Evolutionary conservation across 208 protist species (phyloP), one percentile per base, ranked within the genome.

Genomic region (Ichthyophonus hoferi): DNA sequence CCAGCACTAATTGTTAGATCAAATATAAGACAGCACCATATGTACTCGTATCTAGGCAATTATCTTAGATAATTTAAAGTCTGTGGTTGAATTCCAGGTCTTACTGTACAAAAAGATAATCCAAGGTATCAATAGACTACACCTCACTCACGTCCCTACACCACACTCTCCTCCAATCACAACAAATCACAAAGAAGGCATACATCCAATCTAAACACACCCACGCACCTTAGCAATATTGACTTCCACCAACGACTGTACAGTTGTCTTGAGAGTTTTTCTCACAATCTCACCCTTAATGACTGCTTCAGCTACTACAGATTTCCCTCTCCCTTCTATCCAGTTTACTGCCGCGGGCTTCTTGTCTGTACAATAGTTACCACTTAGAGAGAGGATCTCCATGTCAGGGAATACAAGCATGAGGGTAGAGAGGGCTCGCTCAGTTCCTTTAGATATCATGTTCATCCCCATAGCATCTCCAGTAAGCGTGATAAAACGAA

Each of bases 381-480:
- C 98, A 24, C 94, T 97, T 38, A 99, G 89, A 42, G 95, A 93
- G 33, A 98, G 83, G 14, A 98, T 92, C 24, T 96, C 92, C 86
- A 98, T 94, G 31, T 97, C 95, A 41, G 96, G 96, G 89, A 98
- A 97, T 39, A 43, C 2, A 76, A 95, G 78, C 0, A 81, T n/a
- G 79, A 98, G 91, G 1, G 98, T 90, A 79, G 95, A 89, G 34
- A 99, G 87, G 7, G 95, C 96, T 87, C 97, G 96, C 79, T 98
- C 94, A 35, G 95, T 96, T 79, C 96, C 98, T 90, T 99, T 99
- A n/a, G 96, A 96, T 86, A 99, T 96, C 98, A 99, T 99, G 92
- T 99, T 99, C 98, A 99, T 99, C 34, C 98, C 98, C 98, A 99
- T 99, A 3, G 98, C 98, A 93, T 99, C 98, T 14, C 98, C 98